phyloP scores from a whole-genome alignment of 2,329 filamentous ascomycete genomes.

The Penicillium hordei region DNA sequence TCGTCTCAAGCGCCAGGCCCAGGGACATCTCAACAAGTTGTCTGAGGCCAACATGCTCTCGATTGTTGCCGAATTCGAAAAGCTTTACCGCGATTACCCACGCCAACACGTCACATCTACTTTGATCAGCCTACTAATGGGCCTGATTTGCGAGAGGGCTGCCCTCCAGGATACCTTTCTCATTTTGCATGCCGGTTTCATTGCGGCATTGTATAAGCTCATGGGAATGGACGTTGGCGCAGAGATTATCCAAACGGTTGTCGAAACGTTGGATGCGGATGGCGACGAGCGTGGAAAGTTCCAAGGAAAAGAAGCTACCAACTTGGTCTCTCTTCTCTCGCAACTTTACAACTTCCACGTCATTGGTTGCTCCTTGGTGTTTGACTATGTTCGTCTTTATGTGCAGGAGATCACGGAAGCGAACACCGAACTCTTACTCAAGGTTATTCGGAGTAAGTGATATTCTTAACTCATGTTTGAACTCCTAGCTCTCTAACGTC shows the following conservation, averaged over 20 bases:
- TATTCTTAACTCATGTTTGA: not conserved
- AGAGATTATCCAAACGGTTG: slow-evolving; percentile 74
- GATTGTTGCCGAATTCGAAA: slow-evolving; percentile 78
- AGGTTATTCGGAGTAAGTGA: slow-evolving; percentile 67
- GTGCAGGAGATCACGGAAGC: slow-evolving; percentile 73
- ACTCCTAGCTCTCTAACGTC: slow-evolving; percentile 16
- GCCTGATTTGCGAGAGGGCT: slow-evolving; percentile 76
- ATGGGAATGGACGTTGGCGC: slow-evolving; percentile 88
- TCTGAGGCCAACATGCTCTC: slow-evolving; percentile 87
- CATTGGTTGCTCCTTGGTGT: slow-evolving; percentile 76
- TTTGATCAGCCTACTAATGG: slow-evolving; percentile 73
- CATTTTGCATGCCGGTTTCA: slow-evolving; percentile 85
- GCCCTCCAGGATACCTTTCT: slow-evolving; percentile 83
- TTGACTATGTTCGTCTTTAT: slow-evolving; percentile 84
- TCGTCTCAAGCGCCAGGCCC: slow-evolving; percentile 73
- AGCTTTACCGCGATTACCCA: slow-evolving; percentile 77
- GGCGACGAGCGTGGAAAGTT: slow-evolving; percentile 51
- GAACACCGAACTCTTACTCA: slow-evolving; percentile 84
- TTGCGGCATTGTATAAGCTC: slow-evolving; percentile 81
- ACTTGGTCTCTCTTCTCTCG: slow-evolving; percentile 78
- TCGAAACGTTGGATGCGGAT: slow-evolving; percentile 69
- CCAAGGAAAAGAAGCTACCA: slow-evolving; percentile 63
- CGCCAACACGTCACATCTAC: slow-evolving; percentile 85
- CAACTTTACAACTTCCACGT: slow-evolving; percentile 93
- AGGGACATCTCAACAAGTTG: slow-evolving; percentile 87